Conservation (phyloP, 345 rosid genomes). For the Brassica nigra region DNA sequence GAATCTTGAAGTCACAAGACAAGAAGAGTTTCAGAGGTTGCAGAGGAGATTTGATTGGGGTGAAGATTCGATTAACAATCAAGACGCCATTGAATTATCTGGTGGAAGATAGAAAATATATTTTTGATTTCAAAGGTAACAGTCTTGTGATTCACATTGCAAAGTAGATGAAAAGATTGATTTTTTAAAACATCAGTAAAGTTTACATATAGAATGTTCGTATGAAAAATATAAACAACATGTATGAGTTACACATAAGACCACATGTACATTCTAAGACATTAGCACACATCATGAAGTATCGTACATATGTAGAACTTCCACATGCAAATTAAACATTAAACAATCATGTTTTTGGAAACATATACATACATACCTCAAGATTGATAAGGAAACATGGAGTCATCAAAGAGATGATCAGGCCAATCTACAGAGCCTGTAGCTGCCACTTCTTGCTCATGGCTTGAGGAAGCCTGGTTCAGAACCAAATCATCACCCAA, state of each 20-base stretch:
- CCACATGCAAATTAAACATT: slow-evolving; percentile 24
- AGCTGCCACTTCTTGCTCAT: slow-evolving; percentile 32
- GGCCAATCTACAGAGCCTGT: slow-evolving; percentile 27
- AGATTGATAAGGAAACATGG: slow-evolving; percentile 30
- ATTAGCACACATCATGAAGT: slow-evolving; percentile 16
- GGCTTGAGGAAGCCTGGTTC: slow-evolving; percentile 34
- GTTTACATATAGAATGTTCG: slow-evolving; percentile 20
- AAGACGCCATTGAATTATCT: slow-evolving; percentile 86
- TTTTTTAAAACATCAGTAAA: background rate
- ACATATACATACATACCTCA: slow-evolving; percentile 30
- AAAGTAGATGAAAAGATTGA: slow-evolving; percentile 18
- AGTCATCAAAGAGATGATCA: slow-evolving; percentile 40
- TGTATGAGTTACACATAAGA: slow-evolving; percentile 15
- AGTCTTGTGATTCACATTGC: background rate
- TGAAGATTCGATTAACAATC: slow-evolving; percentile 81
- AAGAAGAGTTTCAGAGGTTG: slow-evolving; percentile 83
- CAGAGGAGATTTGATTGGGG: slow-evolving; percentile 93
- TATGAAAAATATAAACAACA: slow-evolving; percentile 24
- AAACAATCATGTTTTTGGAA: slow-evolving; percentile 3
- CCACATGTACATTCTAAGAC: slow-evolving; percentile 24
- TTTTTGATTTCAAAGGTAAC: background rate
- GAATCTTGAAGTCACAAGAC: slow-evolving; percentile 76
- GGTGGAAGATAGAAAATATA: slow-evolving; percentile 69
- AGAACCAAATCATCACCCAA: slow-evolving; percentile 8
- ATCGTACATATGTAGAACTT: background rate